Conservation (phyloP, 768 basidiomycete genomes). For the Mycena galopus region DNA sequence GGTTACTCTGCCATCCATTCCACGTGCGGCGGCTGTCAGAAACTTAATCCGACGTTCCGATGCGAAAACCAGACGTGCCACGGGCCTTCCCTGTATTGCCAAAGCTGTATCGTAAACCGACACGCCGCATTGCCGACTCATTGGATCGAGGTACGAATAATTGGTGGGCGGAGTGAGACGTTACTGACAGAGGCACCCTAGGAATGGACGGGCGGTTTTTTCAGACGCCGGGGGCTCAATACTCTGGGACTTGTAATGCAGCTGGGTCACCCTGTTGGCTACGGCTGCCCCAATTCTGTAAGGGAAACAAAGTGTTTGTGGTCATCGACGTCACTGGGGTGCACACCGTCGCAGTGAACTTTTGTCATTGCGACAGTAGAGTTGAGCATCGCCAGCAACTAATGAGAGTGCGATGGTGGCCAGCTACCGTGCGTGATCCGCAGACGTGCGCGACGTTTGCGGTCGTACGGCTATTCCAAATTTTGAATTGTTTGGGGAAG, state of each 20-base stretch:
- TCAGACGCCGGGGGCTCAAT: background rate
- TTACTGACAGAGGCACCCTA: too few species aligned
- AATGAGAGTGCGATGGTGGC: slow-evolving; percentile 18
- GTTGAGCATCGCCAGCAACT: slow-evolving; percentile 19
- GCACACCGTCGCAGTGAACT: background rate
- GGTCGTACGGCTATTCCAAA: slow-evolving; percentile 7
- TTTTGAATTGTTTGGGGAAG: slow-evolving; percentile 5
- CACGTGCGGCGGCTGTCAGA: background rate
- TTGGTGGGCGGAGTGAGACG: too few species aligned
- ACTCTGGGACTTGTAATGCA: background rate
- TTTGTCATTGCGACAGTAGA: slow-evolving; percentile 6
- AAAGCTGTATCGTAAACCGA: background rate
- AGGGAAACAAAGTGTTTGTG: background rate
- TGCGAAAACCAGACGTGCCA: background rate
- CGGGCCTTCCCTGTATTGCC: background rate
- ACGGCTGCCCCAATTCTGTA: background rate
- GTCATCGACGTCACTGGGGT: background rate
- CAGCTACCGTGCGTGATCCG: slow-evolving; percentile 6
- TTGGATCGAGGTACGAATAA: background rate
- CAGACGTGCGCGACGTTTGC: slow-evolving; percentile 4
- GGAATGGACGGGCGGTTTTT: background rate
- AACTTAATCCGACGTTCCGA: background rate
- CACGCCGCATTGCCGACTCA: background rate
- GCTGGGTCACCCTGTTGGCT: background rate
- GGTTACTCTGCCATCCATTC: background rate